These are phyloP conservation scores for Barnettozyma populi DNA, from an alignment of 805 yeast genomes.

Conservation along the genomic window DNA sequence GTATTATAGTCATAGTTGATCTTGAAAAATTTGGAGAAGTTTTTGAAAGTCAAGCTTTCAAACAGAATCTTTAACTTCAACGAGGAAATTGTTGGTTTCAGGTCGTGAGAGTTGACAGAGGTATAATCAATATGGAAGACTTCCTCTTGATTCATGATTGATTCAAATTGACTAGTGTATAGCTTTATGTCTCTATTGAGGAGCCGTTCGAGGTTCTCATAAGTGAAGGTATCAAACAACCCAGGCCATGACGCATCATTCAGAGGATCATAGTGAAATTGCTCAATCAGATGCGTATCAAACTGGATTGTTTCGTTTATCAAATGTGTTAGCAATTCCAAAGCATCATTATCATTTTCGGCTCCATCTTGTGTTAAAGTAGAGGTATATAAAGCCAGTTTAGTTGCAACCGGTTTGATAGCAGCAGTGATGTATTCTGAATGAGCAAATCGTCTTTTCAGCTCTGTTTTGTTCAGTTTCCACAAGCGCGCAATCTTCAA, in stretches of 20 bases:
- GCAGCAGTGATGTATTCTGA: constrained; percentile 34
- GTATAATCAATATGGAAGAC: constrained; percentile 44
- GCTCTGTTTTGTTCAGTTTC: constrained; percentile 28
- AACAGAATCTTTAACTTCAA: constrained; percentile 37
- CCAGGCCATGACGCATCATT: constrained; percentile 28
- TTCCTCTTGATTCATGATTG: constrained; percentile 34
- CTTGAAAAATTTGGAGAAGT: constrained; percentile 24
- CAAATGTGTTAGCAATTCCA: constrained; percentile 26
- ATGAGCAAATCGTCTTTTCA: constrained; percentile 29
- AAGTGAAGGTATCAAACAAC: constrained; percentile 20
- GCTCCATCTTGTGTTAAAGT: constrained; percentile 16
- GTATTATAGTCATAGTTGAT: constrained; percentile 28
- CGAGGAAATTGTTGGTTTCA: constrained; percentile 39
- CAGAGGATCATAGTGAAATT: constrained; percentile 36
- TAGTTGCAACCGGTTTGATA: constrained; percentile 38
- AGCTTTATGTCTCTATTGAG: constrained; percentile 41
- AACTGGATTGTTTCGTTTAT: constrained; percentile 36
- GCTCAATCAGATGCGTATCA: constrained; percentile 31
- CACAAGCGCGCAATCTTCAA: constrained; percentile 36
- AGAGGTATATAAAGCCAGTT: constrained; percentile 29
- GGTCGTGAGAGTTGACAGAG: constrained; percentile 25
- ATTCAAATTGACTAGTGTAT: constrained; percentile 39
- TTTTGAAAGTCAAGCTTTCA: constrained; percentile 36
- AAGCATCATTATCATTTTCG: constrained; percentile 10
- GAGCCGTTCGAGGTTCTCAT: constrained; percentile 38